Conservation (phyloP, 306 rosid genomes). For the Dryas alaskensis region DNA sequence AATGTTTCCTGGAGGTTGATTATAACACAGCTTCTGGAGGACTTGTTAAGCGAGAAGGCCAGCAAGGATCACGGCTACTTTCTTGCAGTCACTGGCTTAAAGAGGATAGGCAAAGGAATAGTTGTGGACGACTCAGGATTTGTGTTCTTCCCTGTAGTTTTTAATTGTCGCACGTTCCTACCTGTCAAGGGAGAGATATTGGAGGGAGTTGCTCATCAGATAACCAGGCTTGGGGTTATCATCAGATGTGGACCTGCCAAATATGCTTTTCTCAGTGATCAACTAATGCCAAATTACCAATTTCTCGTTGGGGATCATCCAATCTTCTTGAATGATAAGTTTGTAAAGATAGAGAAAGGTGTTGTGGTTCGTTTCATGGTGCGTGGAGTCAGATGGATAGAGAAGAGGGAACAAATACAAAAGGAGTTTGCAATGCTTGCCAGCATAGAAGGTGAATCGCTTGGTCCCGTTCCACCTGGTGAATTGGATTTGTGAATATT, state of each 20-base stretch:
- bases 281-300: conserved; percentile 41
- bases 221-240: conserved; percentile 31
- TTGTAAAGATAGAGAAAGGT: conserved; percentile 30
- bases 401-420: conserved; percentile 20
- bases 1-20: conserved; percentile 17
- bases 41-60: conserved; percentile 38
- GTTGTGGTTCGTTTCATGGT: conserved; percentile 39
- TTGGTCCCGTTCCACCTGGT: conserved; percentile 43
- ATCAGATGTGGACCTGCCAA: conserved; percentile 49
- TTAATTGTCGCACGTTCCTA: conserved; percentile 41
- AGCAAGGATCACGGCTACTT: conserved; percentile 40
- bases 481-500: conserved; percentile 28
- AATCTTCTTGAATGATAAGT: conserved; percentile 26
- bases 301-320: conserved; percentile 27
- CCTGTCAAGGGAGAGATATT: conserved; percentile 41
- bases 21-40: conserved; percentile 35
- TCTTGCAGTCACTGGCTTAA: conserved; percentile 42
- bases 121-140: conserved; percentile 13
- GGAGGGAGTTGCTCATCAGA: conserved; percentile 37
- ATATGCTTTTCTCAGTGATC: conserved; percentile 33
- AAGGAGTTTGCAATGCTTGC: conserved; percentile 42
- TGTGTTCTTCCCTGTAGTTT: conserved; percentile 34
- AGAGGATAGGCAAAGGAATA: conserved; percentile 31
- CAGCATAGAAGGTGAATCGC: conserved; percentile 43
- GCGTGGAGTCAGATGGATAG: conserved; percentile 41